Percentiles rank a stretch among this genome's conserved stretches.
Conservation (phyloP, 2,329 filamentous ascomycete species). For the Fusarium nygamai region DNA sequence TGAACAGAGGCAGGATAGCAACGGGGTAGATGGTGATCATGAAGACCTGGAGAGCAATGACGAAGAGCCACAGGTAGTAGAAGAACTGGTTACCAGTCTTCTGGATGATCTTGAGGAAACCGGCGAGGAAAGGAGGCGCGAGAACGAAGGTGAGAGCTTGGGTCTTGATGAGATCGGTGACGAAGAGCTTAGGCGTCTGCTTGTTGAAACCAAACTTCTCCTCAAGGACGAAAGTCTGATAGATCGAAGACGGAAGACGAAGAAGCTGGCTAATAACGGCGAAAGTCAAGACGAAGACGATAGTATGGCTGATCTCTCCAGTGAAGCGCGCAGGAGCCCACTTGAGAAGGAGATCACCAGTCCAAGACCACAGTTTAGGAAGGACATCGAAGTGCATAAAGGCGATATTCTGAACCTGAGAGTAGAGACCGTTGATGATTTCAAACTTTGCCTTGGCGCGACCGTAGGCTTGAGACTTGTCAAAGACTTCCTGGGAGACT, state of each 20-base stretch:
- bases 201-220: slow-evolving; percentile 99
- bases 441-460: slow-evolving; percentile 94
- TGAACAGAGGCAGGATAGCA: slow-evolving; percentile 93
- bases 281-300: slow-evolving; percentile 91
- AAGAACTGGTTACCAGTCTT: slow-evolving; percentile 95
- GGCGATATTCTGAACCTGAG: slow-evolving; percentile 86
- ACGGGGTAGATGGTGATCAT: slow-evolving; percentile 97
- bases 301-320: slow-evolving; percentile 92
- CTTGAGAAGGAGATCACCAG: slow-evolving; percentile 76
- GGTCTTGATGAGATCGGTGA: slow-evolving; percentile 91
- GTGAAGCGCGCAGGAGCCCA: slow-evolving; percentile 82
- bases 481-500: slow-evolving; percentile 88
- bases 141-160: slow-evolving; percentile 83
- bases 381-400: slow-evolving; percentile 93
- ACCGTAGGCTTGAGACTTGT: slow-evolving; percentile 96
- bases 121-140: slow-evolving; percentile 87
- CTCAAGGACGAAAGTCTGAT: slow-evolving; percentile 95
- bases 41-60: slow-evolving; percentile 87
- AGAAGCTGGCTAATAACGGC: slow-evolving; percentile 83
- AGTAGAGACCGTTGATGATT: slow-evolving; percentile 82
- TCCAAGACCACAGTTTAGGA: slow-evolving; percentile 87
- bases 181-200: slow-evolving; percentile 87
- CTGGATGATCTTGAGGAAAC: slow-evolving; percentile 92
- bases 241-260: slow-evolving; percentile 83
- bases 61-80: slow-evolving; percentile 97